phyloP scores from a whole-genome alignment of 345 rosid species.

The Viola odorata region DNA sequence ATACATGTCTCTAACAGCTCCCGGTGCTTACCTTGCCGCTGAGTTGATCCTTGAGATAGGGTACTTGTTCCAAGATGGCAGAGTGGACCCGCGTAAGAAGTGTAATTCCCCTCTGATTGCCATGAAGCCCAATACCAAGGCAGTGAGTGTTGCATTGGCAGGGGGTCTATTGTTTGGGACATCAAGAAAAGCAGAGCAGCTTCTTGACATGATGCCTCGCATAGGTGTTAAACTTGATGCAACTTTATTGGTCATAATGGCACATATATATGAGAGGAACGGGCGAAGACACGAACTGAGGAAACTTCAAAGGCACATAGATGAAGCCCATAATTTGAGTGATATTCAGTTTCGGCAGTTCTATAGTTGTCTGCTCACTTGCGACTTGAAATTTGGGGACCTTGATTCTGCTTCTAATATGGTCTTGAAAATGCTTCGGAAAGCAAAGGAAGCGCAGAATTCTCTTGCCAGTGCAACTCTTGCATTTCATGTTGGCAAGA shows the following conservation, averaged over 20 bases:
- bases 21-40: conserved; percentile 80
- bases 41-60: conserved; percentile 89
- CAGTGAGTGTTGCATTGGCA: conserved; percentile 68
- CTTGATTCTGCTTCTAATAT: conserved; percentile 72
- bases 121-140: conserved; percentile 75
- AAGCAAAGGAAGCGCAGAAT: conserved; percentile 68
- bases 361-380: conserved; percentile 64
- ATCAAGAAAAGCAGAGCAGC: conserved; percentile 90
- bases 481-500: conserved; percentile 23
- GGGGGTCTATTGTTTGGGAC: conserved; percentile 75
- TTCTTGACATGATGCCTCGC: conserved; percentile 70
- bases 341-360: conserved; percentile 73
- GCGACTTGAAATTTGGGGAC: conserved; percentile 82
- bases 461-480: conserved; percentile 62
- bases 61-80: conserved; percentile 61
- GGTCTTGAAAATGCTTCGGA: conserved; percentile 82
- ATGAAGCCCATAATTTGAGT: conserved; percentile 58
- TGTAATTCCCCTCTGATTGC: conserved; percentile 68
- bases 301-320: conserved; percentile 82
- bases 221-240: conserved; percentile 58
- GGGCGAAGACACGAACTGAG: conserved; percentile 75
- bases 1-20: conserved; percentile 56
- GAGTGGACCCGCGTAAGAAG: conserved; percentile 84
- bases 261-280: conserved; percentile 80
- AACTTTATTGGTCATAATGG: conserved; percentile 59